phyloP scores from a whole-genome alignment of 2,329 filamentous ascomycete species.

The Sporothrix dimorphospora region DNA sequence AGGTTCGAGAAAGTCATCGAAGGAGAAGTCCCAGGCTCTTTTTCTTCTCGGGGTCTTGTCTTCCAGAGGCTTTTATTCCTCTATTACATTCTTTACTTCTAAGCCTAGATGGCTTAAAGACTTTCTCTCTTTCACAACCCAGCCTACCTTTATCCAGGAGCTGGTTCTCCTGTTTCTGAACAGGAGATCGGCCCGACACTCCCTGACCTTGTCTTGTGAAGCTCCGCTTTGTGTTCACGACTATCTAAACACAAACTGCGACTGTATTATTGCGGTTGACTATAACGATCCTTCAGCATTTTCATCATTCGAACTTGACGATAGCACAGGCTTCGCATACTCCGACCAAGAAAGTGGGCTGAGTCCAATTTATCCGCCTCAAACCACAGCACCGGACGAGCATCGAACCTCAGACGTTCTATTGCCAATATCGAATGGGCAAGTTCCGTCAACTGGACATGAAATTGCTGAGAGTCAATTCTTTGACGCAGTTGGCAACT shows the following conservation, averaged over 20 bases:
- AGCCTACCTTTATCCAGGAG: neutral
- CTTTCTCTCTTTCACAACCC: neutral
- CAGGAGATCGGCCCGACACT: neutral
- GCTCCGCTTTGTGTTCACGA: neutral
- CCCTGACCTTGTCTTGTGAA: neutral
- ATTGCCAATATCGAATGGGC: neutral
- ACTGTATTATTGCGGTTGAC: neutral
- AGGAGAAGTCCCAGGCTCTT: neutral
- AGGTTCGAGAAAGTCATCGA: neutral
- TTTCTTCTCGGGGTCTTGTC: neutral
- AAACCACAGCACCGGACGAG: neutral
- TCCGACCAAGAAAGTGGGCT: neutral
- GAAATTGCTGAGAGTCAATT: neutral
- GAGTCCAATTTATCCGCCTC: neutral
- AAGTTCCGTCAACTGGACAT: neutral
- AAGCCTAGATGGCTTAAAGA: neutral
- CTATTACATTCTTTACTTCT: neutral
- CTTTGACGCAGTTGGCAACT: neutral
- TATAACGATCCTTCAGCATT: neutral
- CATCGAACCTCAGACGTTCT: neutral
- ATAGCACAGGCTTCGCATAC: neutral
- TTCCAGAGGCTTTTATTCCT: neutral
- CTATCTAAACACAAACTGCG: neutral
- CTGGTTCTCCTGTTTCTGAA: constrained; percentile 1
- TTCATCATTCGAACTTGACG: neutral